Evolutionary conservation across 352 stramenopile species (phyloP).

Genomic region (Halophytophthora batemanensis): DNA sequence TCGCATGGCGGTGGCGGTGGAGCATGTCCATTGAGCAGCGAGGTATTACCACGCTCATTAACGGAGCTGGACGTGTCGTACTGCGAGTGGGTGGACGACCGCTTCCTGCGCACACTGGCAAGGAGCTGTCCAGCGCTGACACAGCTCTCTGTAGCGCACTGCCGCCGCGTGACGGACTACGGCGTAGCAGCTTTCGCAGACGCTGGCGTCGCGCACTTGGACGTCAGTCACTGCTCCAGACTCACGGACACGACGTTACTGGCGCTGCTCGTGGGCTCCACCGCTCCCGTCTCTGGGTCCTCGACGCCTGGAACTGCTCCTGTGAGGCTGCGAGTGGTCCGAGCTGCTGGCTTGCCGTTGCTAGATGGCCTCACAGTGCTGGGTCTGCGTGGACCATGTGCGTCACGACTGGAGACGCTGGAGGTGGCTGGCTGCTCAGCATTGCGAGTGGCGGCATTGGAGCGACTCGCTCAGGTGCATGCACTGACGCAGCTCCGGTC

Average conservation of each 20-base stretch:
- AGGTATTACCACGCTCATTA: conserved; percentile 22
- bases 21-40: conserved; percentile 10
- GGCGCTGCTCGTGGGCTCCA: conserved; percentile 38
- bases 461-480: conserved; percentile 39
- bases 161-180: conserved; percentile 63
- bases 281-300: conserved; percentile 5
- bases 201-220: conserved; percentile 35
- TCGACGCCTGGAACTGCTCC: conserved; percentile 13
- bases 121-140: conserved; percentile 34
- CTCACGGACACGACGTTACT: conserved; percentile 61
- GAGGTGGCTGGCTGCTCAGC: conserved; percentile 22
- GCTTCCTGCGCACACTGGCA: conserved; percentile 36
- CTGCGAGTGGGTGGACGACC: conserved; percentile 70
- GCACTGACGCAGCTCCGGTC: conserved; percentile 29
- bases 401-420: conserved; percentile 21
- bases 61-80: conserved; percentile 52
- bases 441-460: conserved; percentile 42
- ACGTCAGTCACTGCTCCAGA: conserved; percentile 54
- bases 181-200: conserved; percentile 61
- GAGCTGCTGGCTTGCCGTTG: conserved; percentile 37
- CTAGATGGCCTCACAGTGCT: conserved; percentile 62
- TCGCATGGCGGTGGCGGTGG: conserved; percentile 15
- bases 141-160: conserved; percentile 39
- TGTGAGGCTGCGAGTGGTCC: conserved; percentile 31
- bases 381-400: conserved; percentile 30